Base-by-base conservation (phyloP, 305 asterid species). In the Striga hermonthica region DNA sequence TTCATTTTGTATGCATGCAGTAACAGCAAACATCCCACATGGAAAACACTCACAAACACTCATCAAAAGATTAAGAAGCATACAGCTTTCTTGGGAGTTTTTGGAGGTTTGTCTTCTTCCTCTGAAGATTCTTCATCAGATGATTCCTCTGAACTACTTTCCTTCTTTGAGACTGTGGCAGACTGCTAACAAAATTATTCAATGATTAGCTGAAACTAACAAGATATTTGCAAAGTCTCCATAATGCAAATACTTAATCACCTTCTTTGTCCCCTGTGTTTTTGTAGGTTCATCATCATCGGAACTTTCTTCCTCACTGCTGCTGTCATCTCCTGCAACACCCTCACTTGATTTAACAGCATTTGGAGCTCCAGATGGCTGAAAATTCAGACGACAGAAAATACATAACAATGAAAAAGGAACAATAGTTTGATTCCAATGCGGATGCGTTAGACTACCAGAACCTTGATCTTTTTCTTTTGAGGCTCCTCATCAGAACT, bases 401-500 rank as follows among this genome's bases (percentile, higher is more conserved):
- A 22, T 22, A 22, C 31, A 22, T 22, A 22, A 22, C 31, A 22
- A 22, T 22, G 31, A 22, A 22, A 22, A 22, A 22, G 31, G 31
- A 22, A 22, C 31, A 22, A 22, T 22, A 22, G 31, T 22, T 22
- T 22, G 31, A 22, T 22, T 22, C 31, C 31, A 22, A 22, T 22
- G 31, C 31, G 2, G 31, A 22, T 22, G 31, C 31, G 2, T 22
- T 22, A 22, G 31, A 22, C 31, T 67, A 76, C 82, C 36, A 58
- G 68, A 38, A 60, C 81, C 67, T 81, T 78, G 50, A 38, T 62
- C 74, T 75, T 79, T 66, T 79, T 83, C 72, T 74, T 77, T 60
- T 77, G 75, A 62, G 91, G 82, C 69, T 77, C 76, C 31, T 77
- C 90, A 35, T 83, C 92, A 14, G 69, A 78, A 64, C 81, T 77